Evolutionary conservation across 257 asterid species (phyloP), one percentile per base, ranked within the genome.

Genomic region (Anisodus tanguticus): DNA sequence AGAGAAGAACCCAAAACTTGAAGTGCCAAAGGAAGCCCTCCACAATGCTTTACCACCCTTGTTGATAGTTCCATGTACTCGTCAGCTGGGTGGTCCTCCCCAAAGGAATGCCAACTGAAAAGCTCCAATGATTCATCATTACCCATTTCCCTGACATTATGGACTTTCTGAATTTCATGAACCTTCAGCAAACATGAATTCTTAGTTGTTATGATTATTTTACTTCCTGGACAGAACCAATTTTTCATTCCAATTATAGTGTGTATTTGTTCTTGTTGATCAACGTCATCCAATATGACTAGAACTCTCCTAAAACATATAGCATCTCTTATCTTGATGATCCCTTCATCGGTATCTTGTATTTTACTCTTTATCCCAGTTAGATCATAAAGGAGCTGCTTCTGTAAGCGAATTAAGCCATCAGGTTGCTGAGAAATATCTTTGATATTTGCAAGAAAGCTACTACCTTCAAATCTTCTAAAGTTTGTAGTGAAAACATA

Each of bases 1-100:
- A 74, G 80, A 10, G 80, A 74, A 71, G 80, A 19, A 45, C 80
- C 60, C 60, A 74, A 74, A 11, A 74, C n/a, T 74, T 47, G 60
- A 19, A 74, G 80, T 1, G 80, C 80, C 79, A 74, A 60, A 49
- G 80, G 80, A 47, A 74, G 80, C 80, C 43, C 80, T 74, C 80
- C 80, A 45, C 60, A 74, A 19, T 74, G 60, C 43, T 74, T 74
- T 74, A 74, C 60, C 60, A 47, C 60, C 60, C 60, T 74, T 13
- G 9, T 47, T 22, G 80, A 49, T 47, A 74, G 60, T 74, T 47
- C 80, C 80, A 74, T 3, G 60, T 19, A 74, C 19, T 22, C 60
- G 11, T 74, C 80, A 74, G 80, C 62, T 49, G 80, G 80, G n/a
- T 74, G 62, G 19, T 74, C 80, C 7, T 74, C 62, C 43, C 80